Base-by-base conservation (phyloP, 495 filamentous ascomycete species). In the Podospora appendiculata region DNA sequence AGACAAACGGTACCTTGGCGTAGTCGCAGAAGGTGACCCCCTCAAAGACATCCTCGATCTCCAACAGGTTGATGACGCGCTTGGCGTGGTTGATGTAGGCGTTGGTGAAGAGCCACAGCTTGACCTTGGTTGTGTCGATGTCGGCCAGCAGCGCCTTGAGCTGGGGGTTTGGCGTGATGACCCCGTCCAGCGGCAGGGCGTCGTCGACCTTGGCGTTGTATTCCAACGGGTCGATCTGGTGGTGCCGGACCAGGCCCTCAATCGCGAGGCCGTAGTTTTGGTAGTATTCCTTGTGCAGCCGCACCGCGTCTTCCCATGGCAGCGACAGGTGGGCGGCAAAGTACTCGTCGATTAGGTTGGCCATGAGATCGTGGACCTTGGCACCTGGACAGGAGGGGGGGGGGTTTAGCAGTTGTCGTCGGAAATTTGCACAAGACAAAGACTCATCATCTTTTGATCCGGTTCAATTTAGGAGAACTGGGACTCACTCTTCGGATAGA, bases 191-290 rank as follows among this genome's bases (percentile, higher is more conserved):
- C 0, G 94, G 92, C 19, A 99, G 72, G 0, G 94, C 92, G 62
- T 99, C 94, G 66, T 99, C 94, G 25, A 97, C 94, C 69, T 90
- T 83, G 54, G 77, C 68, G 67, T 99, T 99, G 78, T 96, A 99
- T 32, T 90, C 90, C 4, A 99, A 77, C 2, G 94, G 86, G 60
- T 99, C 90, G 60, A 99, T 93, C 68, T 92, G 86, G 70, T 99
- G 94, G 68, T 96, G 85, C 19, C 88, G 83, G 1, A 95, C 90
- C 2, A 99, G 76, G 0, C 94, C 94, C 64, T 95, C 88, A 57
- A 99, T 91, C n/a, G 94, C 91, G 3, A 97, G 82, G 17, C 94
- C 94, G 69, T 99, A 99, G 60, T 88, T 87, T 58, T 82, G 83
- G 75, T 96, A 97, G 77, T 99, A 99, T 54, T 87, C 86, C 65